Evolutionary conservation across 2,329 filamentous ascomycete genomes (phyloP).

Genomic region (Calonectria multiphialidica): DNA sequence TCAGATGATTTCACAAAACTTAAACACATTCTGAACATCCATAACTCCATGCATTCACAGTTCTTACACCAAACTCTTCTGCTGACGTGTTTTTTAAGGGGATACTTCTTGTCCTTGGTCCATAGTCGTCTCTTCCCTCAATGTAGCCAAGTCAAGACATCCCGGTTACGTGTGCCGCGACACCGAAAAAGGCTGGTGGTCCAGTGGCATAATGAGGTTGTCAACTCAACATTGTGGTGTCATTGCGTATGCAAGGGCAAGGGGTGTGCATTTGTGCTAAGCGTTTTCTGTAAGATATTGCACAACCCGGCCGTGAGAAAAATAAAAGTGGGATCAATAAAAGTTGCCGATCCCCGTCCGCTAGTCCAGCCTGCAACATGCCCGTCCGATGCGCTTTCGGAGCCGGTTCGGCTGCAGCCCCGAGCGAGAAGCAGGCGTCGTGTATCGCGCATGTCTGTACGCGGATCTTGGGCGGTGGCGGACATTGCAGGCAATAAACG

Average conservation of each 20-base stretch:
- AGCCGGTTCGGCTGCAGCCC: background rate
- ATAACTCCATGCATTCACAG: no score
- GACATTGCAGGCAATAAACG: background rate
- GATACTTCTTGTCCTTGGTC: no score
- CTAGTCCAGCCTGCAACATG: background rate
- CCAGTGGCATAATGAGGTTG: background rate
- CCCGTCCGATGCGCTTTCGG: background rate
- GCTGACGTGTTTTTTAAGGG: no score
- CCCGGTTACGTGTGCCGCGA: background rate
- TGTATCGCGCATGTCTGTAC: background rate
- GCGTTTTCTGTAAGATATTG: background rate
- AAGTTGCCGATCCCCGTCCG: background rate
- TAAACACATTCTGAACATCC: no score
- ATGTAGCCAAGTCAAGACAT: background rate
- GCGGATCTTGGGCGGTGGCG: background rate
- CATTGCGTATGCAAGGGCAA: constrained; percentile 4
- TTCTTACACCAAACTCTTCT: no score
- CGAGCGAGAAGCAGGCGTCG: background rate
- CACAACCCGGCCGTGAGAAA: background rate
- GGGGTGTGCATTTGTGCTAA: constrained; percentile 5
- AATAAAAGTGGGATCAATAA: constrained; percentile 2
- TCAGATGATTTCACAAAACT: no score
- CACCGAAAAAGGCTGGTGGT: background rate
- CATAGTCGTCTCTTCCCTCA: background rate
- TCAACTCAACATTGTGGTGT: background rate